Base-by-base conservation (phyloP, 108 stramenopile genomes). In the Cyclostephanos invisitatus region DNA sequence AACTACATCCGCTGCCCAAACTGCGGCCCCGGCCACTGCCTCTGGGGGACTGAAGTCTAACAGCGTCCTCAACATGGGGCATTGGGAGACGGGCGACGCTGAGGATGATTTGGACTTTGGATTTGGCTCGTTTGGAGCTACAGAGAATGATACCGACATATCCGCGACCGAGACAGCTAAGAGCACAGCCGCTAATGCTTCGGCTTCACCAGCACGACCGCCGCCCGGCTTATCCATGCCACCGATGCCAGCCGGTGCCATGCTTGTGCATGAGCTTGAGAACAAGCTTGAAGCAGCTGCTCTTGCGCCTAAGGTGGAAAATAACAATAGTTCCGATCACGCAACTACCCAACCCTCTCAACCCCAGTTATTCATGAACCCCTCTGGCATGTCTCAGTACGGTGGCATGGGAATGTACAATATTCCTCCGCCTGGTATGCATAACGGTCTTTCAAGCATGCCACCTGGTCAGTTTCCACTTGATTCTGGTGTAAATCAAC, bases 171-270 rank as follows among this genome's bases (percentile, higher is more conserved):
- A 81, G 65, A 62, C 48, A 56, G 68, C 70, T 3, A 60, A 50
- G n/a, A 49, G 80, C 59, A 29, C 55, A 9, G 49, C 84, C 18
- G 54, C 38, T 10, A 48, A 32, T 11, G 64, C 64, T 12, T 60
- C 75, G 5, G 86, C 85, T 10, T 92, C 91, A 54, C 91, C 93
- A 0, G 89, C 93, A 9, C 78, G 93, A 20, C 93, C 93, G 17
- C 93, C 93, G 29, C 93, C 93, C 5, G 93, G 93, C 27, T 80
- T 95, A 55, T 87, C 89, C 28, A 91, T 95, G 89, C 93, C 91
- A 18, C 90, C 89, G 29, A 91, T 94, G 85, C 93, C 93, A 22
- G 80, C 88, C 20, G 85, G 87, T 70, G 88, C 87, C 27, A 89
- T 92, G 62, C 66, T 87, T 67, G 93, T 92, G 15, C 87, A 91